A percentile compares a stretch with the other conserved stretches of the same genome.
Evolutionary conservation across 164 flowering plant species (phyloP).

Genomic region (Euptelea pleiosperma): DNA sequence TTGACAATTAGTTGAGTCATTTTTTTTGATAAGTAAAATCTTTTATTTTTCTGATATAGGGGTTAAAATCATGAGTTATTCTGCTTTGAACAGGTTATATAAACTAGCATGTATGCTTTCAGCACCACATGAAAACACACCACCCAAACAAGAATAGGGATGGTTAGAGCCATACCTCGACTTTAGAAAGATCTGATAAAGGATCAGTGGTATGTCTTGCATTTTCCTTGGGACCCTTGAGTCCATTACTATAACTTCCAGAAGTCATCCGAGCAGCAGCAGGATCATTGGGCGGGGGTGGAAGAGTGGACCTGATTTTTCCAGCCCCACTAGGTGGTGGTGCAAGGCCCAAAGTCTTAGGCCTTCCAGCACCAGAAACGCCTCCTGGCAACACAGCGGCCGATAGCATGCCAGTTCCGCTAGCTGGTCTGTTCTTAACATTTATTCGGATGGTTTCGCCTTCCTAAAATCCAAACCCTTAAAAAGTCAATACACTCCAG

Average conservation of each 20-base stretch:
- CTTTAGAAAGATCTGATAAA: constrained; percentile 72
- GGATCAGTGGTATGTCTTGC: constrained; percentile 50
- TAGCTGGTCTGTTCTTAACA: constrained; percentile 76
- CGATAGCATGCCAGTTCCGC: constrained; percentile 91
- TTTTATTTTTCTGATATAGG: too few species aligned
- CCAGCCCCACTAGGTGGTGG: constrained; percentile 78
- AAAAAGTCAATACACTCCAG: constrained; percentile 5
- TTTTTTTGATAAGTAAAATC: too few species aligned
- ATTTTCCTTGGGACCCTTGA: constrained; percentile 43
- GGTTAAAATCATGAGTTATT: too few species aligned
- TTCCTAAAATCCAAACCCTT: constrained; percentile 52
- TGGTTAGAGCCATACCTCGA: constrained; percentile 51
- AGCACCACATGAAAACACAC: neutral
- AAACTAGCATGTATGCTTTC: neutral
- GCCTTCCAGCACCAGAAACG: constrained; percentile 43
- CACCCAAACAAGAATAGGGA: neutral
- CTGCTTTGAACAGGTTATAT: neutral
- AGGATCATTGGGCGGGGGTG: constrained; percentile 98
- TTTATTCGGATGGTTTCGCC: constrained; percentile 96
- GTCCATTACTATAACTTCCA: constrained; percentile 25
- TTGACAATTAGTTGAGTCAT: too few species aligned
- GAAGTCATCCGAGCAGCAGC: constrained; percentile 57
- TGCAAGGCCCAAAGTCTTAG: constrained; percentile 57
- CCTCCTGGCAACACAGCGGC: constrained; percentile 74
- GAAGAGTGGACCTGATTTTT: constrained; percentile 75